Base-by-base conservation (phyloP, 225 moss, liverwort and hornwort genomes). In the Antitrichia curtipendula region DNA sequence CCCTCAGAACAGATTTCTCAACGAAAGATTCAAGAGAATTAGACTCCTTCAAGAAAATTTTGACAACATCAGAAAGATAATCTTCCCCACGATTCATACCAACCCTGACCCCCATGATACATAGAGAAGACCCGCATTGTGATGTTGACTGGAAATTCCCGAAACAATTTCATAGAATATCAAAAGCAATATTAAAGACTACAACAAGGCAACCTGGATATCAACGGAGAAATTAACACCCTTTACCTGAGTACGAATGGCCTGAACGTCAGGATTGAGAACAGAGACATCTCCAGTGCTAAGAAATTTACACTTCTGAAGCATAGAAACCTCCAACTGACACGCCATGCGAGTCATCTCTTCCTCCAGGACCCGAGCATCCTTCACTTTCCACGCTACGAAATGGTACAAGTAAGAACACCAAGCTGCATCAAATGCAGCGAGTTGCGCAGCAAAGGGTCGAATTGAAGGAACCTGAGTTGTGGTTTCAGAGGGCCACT, bases 341-440 rank as follows among this genome's bases (percentile, higher is more conserved):
- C 95, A 95, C 45, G 95, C 95, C 95, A 95, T 95, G 83, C 93
- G 89, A 13, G 91, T 95, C 95, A 95, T 91, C 47, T 95, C 95
- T 83, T 91, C 93, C 88, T 95, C 95, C 73, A 95, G 82, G 38
- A 91, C 91, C 83, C 90, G 90, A 52, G 95, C 95, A 81, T 95
- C 95, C 85, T 93, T 95, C 31, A 93, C 93, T 88, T 95, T 95
- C 95, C 95, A 95, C 66, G 95, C 93, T 78, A 95, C 95, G 64
- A 95, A 95, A 80, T 95, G 90, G 88, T 95, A 95, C 47, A 95
- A 87, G 89, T 95, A 95, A 54, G 95, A 90, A 87, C 91, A 91
- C 95, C 95, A 95, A 57, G 95, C 91, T 31, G 92, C 90, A 85
- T 95, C 95, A 52, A 95, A 95, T 28, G 91, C 92, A 83, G 90